Conservation (phyloP, 2,329 filamentous ascomycete genomes). For the Nemania sp. region DNA sequence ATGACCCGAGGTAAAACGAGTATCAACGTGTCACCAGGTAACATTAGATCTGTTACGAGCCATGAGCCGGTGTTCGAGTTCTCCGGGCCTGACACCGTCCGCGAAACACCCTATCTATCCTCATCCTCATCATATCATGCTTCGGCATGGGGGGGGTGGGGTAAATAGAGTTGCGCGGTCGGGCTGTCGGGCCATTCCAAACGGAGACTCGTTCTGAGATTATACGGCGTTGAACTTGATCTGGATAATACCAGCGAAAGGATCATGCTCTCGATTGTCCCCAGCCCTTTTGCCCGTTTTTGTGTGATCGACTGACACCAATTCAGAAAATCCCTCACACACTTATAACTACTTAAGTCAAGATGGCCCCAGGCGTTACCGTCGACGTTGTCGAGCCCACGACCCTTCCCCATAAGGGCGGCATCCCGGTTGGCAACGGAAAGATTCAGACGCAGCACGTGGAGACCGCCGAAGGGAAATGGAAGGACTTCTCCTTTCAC, state of each 20-base stretch:
- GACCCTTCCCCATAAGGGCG: constrained; percentile 54
- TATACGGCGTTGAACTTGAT: constrained; percentile 94
- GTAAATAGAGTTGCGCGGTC: not conserved
- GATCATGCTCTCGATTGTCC: constrained; percentile 79
- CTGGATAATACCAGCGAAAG: constrained; percentile 99
- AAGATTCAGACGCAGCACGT: constrained; percentile 54
- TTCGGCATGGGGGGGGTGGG: not conserved
- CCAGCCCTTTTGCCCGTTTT: constrained; percentile 39
- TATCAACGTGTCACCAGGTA: constrained; percentile 41
- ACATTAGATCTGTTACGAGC: constrained; percentile 41
- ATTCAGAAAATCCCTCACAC: constrained; percentile 31
- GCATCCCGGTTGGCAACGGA: constrained; percentile 45
- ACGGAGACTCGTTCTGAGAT: constrained; percentile 67
- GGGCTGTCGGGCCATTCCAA: constrained; percentile 15
- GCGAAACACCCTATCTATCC: too few species aligned
- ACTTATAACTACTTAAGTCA: constrained; percentile 42
- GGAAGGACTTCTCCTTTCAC: constrained; percentile 80
- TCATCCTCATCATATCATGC: not conserved
- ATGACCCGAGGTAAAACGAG: constrained; percentile 36
- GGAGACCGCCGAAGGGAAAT: constrained; percentile 72
- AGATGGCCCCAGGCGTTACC: constrained; percentile 80
- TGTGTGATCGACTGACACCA: constrained; percentile 44
- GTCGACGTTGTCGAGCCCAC: constrained; percentile 61
- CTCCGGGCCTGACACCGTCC: constrained; percentile 31
- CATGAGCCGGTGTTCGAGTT: constrained; percentile 46